phyloP scores from a whole-genome alignment of 345 rosid species.

The Tarenaya hassleriana region DNA sequence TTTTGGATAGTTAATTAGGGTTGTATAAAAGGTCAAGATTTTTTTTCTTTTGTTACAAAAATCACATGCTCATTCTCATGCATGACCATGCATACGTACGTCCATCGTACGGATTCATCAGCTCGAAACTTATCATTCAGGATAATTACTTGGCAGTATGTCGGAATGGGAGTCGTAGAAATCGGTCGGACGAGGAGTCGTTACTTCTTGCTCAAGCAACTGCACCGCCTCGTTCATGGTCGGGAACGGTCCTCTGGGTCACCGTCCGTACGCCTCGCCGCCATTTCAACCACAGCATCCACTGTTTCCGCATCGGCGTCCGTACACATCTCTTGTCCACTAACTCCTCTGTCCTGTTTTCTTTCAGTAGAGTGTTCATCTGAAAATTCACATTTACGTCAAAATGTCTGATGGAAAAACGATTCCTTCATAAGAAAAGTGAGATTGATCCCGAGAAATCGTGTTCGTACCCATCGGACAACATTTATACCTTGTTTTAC shows the following conservation, averaged over 20 bases:
- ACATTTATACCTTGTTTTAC: slow-evolving; percentile 81
- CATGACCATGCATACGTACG: no score
- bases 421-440: no score
- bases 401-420: no score
- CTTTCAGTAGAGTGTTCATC: slow-evolving; percentile 79
- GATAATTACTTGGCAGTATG: no score
- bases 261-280: slow-evolving; percentile 73
- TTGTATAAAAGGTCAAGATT: no score
- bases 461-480: slow-evolving; percentile 82
- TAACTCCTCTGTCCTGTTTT: slow-evolving; percentile 61
- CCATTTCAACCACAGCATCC: slow-evolving; percentile 77
- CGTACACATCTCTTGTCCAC: slow-evolving; percentile 59
- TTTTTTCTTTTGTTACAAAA: no score
- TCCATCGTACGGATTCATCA: no score
- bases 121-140: no score
- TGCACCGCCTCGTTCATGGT: slow-evolving; percentile 81
- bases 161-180: slow-evolving; percentile 82
- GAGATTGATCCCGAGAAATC: no score
- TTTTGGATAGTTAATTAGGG: no score
- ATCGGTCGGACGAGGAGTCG: slow-evolving; percentile 86
- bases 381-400: slow-evolving; percentile 12
- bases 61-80: no score
- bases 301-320: slow-evolving; percentile 60
- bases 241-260: slow-evolving; percentile 74
- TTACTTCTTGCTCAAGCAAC: slow-evolving; percentile 85